Percentiles rank a stretch among this genome's conserved stretches.
These are phyloP conservation scores for Physocladia obscura DNA, from an alignment of 192 early-diverging fungal species.

Conservation along the genomic window DNA sequence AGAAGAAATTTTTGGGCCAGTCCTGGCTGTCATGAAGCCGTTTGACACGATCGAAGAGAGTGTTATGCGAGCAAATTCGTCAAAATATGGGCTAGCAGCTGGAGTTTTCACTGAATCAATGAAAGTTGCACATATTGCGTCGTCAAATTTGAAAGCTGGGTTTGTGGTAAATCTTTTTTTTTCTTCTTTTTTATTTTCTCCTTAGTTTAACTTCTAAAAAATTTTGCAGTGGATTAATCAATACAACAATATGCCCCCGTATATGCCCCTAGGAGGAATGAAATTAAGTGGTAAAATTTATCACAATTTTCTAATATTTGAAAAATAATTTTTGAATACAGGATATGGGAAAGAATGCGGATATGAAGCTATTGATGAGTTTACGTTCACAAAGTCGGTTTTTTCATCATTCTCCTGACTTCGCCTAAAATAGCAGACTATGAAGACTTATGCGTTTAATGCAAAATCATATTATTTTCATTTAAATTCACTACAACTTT, in stretches of 20 bases:
- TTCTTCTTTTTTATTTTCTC: background rate
- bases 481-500: no score
- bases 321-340: background rate
- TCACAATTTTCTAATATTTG: background rate
- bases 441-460: background rate
- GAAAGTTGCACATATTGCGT: background rate
- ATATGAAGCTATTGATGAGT: conserved; percentile 25
- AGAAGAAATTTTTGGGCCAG: conserved; percentile 93
- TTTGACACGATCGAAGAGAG: conserved; percentile 72
- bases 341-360: conserved; percentile 43
- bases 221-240: conserved; percentile 56
- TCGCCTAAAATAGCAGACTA: no score
- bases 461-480: background rate
- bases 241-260: conserved; percentile 55
- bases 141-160: background rate
- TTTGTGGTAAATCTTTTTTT: background rate
- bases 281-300: conserved; percentile 5
- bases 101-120: conserved; percentile 76
- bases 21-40: conserved; percentile 67
- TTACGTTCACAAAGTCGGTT: conserved; percentile 27
- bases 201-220: background rate
- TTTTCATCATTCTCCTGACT: background rate
- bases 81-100: conserved; percentile 76
- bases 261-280: conserved; percentile 62
- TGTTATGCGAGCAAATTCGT: conserved; percentile 73